phyloP scores from a whole-genome alignment of 805 yeast genomes.

The Ogataea degrootiae region DNA sequence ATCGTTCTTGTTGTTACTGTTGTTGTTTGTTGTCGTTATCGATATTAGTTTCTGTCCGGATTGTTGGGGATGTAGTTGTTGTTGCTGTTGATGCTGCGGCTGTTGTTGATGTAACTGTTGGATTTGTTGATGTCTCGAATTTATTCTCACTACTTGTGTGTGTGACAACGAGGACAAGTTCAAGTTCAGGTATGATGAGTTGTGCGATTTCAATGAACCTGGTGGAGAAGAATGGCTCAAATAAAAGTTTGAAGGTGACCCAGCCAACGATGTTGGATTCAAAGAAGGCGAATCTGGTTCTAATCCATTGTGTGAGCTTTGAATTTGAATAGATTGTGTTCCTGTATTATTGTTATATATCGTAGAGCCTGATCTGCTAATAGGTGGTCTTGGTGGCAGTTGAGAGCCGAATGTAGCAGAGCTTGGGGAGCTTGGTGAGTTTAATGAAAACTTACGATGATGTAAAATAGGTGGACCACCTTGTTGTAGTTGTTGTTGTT shows the following conservation, averaged over 20 bases:
- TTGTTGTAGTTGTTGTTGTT: neutral
- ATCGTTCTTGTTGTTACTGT: neutral
- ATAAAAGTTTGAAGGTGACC: constrained; percentile 53
- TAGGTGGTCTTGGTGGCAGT: neutral
- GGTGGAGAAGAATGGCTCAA: constrained; percentile 53
- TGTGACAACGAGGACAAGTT: constrained; percentile 5
- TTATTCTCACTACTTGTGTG: constrained; percentile 11
- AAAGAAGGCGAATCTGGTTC: constrained; percentile 50
- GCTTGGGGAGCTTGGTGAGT: constrained; percentile 5
- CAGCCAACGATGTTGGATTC: constrained; percentile 47
- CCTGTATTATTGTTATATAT: neutral
- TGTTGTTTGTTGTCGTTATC: constrained; percentile 2
- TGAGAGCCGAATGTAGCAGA: neutral
- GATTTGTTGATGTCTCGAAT: constrained; percentile 13
- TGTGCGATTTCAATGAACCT: constrained; percentile 26
- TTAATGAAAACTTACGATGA: constrained; percentile 15
- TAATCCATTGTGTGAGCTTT: constrained; percentile 4
- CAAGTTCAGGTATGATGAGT: constrained; percentile 18
- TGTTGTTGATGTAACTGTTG: constrained; percentile 18
- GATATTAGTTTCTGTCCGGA: neutral
- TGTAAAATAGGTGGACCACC: neutral
- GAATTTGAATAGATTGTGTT: constrained; percentile 10
- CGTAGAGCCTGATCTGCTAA: neutral
- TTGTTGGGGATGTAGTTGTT: constrained; percentile 1
- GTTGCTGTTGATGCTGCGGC: constrained; percentile 6